These are phyloP conservation scores for Mariannaea elegans DNA, from an alignment of 2,329 filamentous ascomycete species.

Conservation along the genomic window DNA sequence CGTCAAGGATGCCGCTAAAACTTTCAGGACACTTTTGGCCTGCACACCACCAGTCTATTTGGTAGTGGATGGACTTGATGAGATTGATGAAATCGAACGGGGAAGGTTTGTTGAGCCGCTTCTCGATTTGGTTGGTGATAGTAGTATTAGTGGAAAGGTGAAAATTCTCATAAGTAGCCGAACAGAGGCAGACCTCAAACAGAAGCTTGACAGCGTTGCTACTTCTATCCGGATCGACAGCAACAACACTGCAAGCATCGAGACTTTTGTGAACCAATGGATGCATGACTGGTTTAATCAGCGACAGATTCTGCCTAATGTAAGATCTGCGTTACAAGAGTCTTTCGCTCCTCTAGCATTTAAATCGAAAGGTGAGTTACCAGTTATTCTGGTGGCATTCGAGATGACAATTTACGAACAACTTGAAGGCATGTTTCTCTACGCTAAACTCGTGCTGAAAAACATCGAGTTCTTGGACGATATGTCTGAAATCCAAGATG, in stretches of 20 bases:
- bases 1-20: not conserved
- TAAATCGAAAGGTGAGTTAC: not conserved
- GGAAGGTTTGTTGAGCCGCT: not conserved
- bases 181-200: constrained; percentile 9
- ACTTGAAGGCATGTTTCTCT: not conserved
- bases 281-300: not conserved
- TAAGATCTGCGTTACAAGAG: not conserved
- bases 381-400: not conserved
- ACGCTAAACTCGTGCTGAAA: not conserved
- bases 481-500: not conserved
- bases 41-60: not conserved
- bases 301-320: not conserved
- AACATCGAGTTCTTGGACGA: not conserved
- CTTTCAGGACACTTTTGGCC: not conserved
- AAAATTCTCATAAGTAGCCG: constrained; percentile 17
- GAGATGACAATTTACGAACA: not conserved
- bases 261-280: not conserved
- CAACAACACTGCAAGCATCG: constrained; percentile 12
- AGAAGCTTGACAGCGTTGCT: not conserved
- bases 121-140: not conserved
- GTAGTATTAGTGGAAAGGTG: not conserved
- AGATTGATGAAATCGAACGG: constrained; percentile 15
- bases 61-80: constrained; percentile 24
- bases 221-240: constrained; percentile 6
- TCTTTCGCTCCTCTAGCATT: not conserved